Conservation (phyloP, 768 basidiomycete species). For the Termitomyces sp. region DNA sequence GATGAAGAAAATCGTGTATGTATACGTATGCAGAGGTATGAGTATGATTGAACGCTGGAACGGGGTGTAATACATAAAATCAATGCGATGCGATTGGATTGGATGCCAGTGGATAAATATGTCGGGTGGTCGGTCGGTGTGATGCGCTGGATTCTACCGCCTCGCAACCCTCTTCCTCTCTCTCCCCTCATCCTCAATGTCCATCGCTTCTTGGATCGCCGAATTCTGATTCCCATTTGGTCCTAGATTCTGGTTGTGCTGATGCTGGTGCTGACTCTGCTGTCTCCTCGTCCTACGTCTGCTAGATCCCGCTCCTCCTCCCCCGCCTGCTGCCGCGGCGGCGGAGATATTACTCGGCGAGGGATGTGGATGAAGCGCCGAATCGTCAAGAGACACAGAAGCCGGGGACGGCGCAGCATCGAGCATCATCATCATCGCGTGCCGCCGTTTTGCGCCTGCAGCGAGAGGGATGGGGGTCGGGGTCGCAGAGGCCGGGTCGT, state of each 20-base stretch:
- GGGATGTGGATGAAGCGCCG: neutral
- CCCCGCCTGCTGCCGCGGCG: neutral
- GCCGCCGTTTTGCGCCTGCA: slow-evolving; percentile 66
- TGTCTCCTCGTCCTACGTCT: slow-evolving; percentile 56
- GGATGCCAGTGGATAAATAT: neutral
- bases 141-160: slow-evolving; percentile 28
- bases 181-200: slow-evolving; percentile 70
- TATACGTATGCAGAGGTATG: neutral
- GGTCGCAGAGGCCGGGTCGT: slow-evolving; percentile 23
- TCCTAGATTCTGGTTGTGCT: neutral
- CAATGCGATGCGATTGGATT: neutral
- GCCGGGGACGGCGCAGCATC: slow-evolving; percentile 46
- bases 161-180: slow-evolving; percentile 73
- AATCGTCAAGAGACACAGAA: neutral
- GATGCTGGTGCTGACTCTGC: slow-evolving; percentile 26
- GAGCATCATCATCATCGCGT: slow-evolving; percentile 75
- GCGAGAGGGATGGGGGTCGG: slow-evolving; percentile 38
- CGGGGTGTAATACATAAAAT: neutral
- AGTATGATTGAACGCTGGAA: neutral
- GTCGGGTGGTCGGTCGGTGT: neutral
- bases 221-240: neutral
- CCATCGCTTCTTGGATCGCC: slow-evolving; percentile 28
- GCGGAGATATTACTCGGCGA: too few species aligned
- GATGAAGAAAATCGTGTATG: neutral
- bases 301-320: slow-evolving; percentile 10